Conservation (phyloP, 306 rosid genomes). For the Betula pendula region DNA sequence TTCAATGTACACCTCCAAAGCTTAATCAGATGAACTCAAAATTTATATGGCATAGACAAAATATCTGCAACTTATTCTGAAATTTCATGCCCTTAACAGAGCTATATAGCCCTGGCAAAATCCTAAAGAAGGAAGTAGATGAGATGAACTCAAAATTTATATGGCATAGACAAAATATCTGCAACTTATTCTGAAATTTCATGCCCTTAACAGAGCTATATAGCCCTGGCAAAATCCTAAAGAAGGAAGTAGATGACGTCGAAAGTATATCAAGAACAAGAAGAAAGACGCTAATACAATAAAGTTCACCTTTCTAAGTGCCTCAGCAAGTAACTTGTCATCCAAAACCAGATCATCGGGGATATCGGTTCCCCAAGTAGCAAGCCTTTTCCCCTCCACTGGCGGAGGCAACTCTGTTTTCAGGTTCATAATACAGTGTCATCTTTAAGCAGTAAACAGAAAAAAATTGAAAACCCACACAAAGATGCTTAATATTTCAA, state of each 20-base stretch:
- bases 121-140: too few relatives aligned
- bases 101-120: too few relatives aligned
- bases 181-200: too few relatives aligned
- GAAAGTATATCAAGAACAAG: background rate
- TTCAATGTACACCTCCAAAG: too few relatives aligned
- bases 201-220: too few relatives aligned
- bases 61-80: background rate
- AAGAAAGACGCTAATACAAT: background rate
- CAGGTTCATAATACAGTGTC: background rate
- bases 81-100: too few relatives aligned
- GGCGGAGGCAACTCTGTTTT: background rate
- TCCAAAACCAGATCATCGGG: slow-evolving; percentile 12
- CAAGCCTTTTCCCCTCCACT: slow-evolving; percentile 9
- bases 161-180: too few relatives aligned
- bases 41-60: background rate
- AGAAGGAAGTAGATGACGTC: background rate
- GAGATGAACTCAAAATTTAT: too few relatives aligned
- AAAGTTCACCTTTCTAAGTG: background rate
- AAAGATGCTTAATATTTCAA: background rate
- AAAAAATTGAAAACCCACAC: background rate
- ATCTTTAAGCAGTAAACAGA: background rate
- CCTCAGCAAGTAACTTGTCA: slow-evolving; percentile 4
- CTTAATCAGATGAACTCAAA: too few relatives aligned
- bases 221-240: background rate
- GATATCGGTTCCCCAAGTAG: slow-evolving; percentile 8